phyloP scores from a whole-genome alignment of 768 basidiomycete genomes.

The Leucocoprinus sp. region DNA sequence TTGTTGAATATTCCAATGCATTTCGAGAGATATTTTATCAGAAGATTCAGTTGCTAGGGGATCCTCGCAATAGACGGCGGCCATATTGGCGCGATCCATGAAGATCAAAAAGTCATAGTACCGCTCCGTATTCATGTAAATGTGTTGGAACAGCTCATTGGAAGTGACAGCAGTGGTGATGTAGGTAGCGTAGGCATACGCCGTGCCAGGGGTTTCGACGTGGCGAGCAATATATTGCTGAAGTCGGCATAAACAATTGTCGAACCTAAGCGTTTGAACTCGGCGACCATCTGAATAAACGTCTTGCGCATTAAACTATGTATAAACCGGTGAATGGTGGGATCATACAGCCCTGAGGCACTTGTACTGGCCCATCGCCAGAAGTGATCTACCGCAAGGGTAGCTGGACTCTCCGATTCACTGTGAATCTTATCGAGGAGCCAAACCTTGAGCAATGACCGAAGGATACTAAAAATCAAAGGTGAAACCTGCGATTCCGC shows the following conservation, averaged over 20 bases:
- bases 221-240: conserved; percentile 81
- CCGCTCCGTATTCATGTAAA: conserved; percentile 76
- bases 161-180: conserved; percentile 89
- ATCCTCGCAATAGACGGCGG: conserved; percentile 80
- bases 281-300: conserved; percentile 92
- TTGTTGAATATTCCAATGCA: conserved; percentile 87
- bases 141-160: conserved; percentile 91
- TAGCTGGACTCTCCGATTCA: conserved; percentile 57
- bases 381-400: conserved; percentile 82
- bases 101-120: conserved; percentile 93
- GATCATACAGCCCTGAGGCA: conserved; percentile 82
- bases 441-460: conserved; percentile 86
- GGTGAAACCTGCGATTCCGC: conserved; percentile 88
- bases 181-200: conserved; percentile 93
- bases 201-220: conserved; percentile 91
- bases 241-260: conserved; percentile 93
- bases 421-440: conserved; percentile 75
- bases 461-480: conserved; percentile 78
- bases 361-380: conserved; percentile 95
- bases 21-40: conserved; percentile 62
- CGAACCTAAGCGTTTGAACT: conserved; percentile 92
- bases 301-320: conserved; percentile 97
- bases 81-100: conserved; percentile 93
- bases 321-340: conserved; percentile 86
- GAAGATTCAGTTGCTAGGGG: conserved; percentile 62